Conservation (phyloP, 495 filamentous ascomycete species). For the Aspergillus biplanus region DNA sequence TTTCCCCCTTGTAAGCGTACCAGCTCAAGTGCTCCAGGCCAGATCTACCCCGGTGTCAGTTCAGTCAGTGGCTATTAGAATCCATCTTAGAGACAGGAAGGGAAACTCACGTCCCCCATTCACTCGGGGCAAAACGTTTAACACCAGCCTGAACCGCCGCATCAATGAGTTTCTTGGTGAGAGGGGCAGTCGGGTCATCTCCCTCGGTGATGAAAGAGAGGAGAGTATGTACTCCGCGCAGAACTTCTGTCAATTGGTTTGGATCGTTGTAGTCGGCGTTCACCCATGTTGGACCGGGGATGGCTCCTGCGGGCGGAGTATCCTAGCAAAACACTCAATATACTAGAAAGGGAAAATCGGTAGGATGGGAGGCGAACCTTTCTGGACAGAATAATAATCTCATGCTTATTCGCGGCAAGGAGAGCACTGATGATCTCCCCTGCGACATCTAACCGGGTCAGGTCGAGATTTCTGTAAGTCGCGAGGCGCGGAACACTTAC, state of each 20-base stretch:
- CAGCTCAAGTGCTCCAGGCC: slow-evolving; percentile 37
- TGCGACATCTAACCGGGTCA: slow-evolving; percentile 47
- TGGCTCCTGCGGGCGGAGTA: slow-evolving; percentile 6
- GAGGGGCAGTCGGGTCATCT: slow-evolving; percentile 36
- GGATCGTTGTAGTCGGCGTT: slow-evolving; percentile 49
- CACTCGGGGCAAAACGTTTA: slow-evolving; percentile 55
- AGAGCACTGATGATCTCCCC: slow-evolving; percentile 59
- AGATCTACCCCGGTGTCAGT: slow-evolving; percentile 22
- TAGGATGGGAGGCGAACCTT: slow-evolving; percentile 34
- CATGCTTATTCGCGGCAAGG: slow-evolving; percentile 51
- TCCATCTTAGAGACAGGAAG: no score
- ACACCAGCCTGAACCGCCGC: slow-evolving; percentile 64
- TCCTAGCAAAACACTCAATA: slow-evolving; percentile 1
- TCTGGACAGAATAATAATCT: slow-evolving; percentile 52
- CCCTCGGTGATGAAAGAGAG: slow-evolving; percentile 53
- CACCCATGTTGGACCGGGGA: slow-evolving; percentile 37
- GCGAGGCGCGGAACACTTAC: no score
- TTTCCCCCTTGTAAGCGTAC: slow-evolving; percentile 52
- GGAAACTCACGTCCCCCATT: slow-evolving; percentile 30
- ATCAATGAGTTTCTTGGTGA: slow-evolving; percentile 59
- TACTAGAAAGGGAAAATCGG: neutral
- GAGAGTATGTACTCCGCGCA: slow-evolving; percentile 57
- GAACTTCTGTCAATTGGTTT: slow-evolving; percentile 33
- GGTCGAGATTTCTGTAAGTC: neutral
- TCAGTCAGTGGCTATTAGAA: no score